These are phyloP conservation scores for Thyridium curvatum DNA, from an alignment of 2,329 filamentous ascomycete species.

Conservation along the genomic window DNA sequence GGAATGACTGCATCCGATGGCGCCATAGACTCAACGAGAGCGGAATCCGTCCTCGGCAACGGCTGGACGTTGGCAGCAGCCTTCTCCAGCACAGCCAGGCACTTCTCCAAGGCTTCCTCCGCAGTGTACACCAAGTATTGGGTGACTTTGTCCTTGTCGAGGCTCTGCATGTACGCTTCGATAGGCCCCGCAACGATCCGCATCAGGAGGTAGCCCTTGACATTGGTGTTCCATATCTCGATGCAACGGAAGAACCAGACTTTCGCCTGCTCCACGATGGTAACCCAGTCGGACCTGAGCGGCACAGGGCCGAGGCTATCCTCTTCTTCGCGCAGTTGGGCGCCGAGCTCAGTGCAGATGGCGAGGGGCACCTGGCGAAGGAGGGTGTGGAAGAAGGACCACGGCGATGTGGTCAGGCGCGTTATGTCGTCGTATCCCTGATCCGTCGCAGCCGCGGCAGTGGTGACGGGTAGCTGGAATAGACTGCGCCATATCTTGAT, in stretches of 20 bases:
- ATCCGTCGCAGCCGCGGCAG: slow-evolving; percentile 5
- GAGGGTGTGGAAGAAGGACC: not conserved
- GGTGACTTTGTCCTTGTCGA: too few relatives aligned
- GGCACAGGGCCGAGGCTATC: slow-evolving; percentile 24
- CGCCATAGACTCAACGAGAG: too few relatives aligned
- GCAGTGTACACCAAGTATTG: too few relatives aligned
- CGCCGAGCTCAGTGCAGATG: slow-evolving; percentile 31
- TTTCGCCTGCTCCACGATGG: slow-evolving; percentile 32
- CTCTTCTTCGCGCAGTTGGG: slow-evolving; percentile 32
- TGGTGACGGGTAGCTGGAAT: slow-evolving; percentile 16
- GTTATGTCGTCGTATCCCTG: too few relatives aligned
- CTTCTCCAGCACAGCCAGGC: too few relatives aligned
- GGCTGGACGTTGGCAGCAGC: too few relatives aligned
- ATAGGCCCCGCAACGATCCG: slow-evolving; percentile 20
- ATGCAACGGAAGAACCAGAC: slow-evolving; percentile 32
- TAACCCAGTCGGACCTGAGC: slow-evolving; percentile 33
- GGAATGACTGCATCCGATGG: too few relatives aligned
- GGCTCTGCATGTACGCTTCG: too few relatives aligned
- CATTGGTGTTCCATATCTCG: slow-evolving; percentile 46
- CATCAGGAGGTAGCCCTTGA: slow-evolving; percentile 43
- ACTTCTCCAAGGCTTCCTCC: too few relatives aligned
- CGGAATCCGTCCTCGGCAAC: too few relatives aligned
- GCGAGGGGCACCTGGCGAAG: slow-evolving; percentile 18
- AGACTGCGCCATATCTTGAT: slow-evolving; percentile 37
- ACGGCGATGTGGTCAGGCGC: too few relatives aligned